A percentile compares a stretch with the other conserved stretches of the same genome.
Conservation (phyloP, 2,329 filamentous ascomycete genomes). For the Talaromyces sp. region DNA sequence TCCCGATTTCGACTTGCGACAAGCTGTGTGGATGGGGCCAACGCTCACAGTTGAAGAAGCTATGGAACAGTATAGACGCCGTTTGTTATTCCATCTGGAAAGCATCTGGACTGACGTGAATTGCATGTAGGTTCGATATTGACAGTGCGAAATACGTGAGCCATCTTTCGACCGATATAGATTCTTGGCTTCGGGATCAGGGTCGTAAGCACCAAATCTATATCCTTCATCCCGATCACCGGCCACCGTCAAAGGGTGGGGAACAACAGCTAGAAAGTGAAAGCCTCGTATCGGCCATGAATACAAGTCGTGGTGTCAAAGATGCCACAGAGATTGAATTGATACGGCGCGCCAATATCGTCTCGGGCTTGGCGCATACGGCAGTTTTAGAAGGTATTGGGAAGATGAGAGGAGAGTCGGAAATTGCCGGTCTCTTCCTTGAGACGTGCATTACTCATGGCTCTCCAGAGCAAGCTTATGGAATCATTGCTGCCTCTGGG, state of each 20-base stretch:
- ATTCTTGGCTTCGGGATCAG: slow-evolving; percentile 26
- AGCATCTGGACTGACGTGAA: not conserved
- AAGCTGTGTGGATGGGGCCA: slow-evolving; percentile 40
- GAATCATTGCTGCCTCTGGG: slow-evolving; percentile 78
- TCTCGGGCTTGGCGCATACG: slow-evolving; percentile 64
- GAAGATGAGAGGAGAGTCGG: slow-evolving; percentile 68
- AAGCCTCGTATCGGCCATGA: slow-evolving; percentile 51
- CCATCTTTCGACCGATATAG: slow-evolving; percentile 48
- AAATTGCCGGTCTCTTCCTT: slow-evolving; percentile 78
- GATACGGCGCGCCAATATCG: slow-evolving; percentile 66
- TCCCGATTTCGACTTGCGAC: slow-evolving; percentile 58
- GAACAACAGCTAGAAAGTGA: slow-evolving; percentile 23
- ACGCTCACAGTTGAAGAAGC: slow-evolving; percentile 52
- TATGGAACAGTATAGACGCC: slow-evolving; percentile 36
- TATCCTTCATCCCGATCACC: slow-evolving; percentile 34
- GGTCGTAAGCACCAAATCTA: slow-evolving; percentile 27
- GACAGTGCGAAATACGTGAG: slow-evolving; percentile 63
- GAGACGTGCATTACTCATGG: slow-evolving; percentile 70
- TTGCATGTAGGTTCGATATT: slow-evolving; percentile 34
- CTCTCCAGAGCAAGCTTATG: slow-evolving; percentile 79
- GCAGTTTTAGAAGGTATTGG: slow-evolving; percentile 59
- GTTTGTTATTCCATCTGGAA: not conserved
- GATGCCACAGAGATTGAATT: slow-evolving; percentile 70
- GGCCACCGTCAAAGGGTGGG: slow-evolving; percentile 19
- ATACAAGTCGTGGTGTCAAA: slow-evolving; percentile 66